Conservation (phyloP, 768 basidiomycete species). For the Neoboletus subvelutipes region DNA sequence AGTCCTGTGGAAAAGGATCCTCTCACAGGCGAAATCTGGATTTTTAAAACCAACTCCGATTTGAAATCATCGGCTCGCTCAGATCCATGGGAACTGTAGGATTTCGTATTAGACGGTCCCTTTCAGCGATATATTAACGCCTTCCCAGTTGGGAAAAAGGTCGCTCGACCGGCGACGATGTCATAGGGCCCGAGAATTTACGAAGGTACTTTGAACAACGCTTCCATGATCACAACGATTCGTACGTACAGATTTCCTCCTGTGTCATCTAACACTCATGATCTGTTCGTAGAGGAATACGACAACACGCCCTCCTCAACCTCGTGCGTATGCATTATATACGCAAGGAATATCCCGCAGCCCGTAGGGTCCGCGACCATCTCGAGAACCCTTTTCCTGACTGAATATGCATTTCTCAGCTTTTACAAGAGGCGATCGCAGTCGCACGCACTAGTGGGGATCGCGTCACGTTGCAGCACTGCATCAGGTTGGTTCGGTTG, state of each 20-base stretch:
- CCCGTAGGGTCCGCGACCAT: constrained; percentile 52
- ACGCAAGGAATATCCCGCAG: constrained; percentile 64
- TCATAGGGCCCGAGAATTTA: constrained; percentile 65
- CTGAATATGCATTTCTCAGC: constrained; percentile 38
- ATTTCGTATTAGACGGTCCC: neutral
- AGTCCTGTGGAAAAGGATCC: constrained; percentile 50
- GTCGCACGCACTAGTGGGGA: constrained; percentile 75
- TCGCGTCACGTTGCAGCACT: constrained; percentile 71
- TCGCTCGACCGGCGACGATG: constrained; percentile 65
- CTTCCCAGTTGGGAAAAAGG: constrained; percentile 63
- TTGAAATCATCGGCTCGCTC: constrained; percentile 64
- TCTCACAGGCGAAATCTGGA: constrained; percentile 45
- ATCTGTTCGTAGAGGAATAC: constrained; percentile 54
- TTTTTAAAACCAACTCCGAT: constrained; percentile 66
- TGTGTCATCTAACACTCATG: neutral
- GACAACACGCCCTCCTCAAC: constrained; percentile 78
- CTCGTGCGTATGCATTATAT: constrained; percentile 77
- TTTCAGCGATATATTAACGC: neutral
- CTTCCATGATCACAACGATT: constrained; percentile 78
- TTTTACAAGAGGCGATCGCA: constrained; percentile 73
- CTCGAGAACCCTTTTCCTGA: neutral
- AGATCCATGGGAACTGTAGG: constrained; percentile 60
- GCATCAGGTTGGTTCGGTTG: constrained; percentile 56
- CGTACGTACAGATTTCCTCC: constrained; percentile 46
- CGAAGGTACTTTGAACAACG: constrained; percentile 83